phyloP scores from a whole-genome alignment of 768 basidiomycete genomes.

The Trametes elegans region DNA sequence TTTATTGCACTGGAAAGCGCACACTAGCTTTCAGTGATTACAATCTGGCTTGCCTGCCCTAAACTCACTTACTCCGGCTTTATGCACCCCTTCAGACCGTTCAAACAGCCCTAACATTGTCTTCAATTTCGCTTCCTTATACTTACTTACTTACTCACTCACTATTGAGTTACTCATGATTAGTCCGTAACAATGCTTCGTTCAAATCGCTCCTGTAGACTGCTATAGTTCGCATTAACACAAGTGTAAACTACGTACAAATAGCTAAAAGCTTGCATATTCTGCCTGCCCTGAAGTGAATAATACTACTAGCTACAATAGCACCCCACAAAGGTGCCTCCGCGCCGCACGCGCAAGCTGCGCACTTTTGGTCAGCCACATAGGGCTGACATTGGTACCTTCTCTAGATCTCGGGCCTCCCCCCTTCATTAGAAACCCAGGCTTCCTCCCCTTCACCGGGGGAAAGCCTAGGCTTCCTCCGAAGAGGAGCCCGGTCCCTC shows the following conservation, averaged over 20 bases:
- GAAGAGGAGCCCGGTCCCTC: slow-evolving; percentile 6
- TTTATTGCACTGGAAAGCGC: not conserved
- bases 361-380: not conserved
- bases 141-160: too few relatives aligned
- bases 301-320: not conserved
- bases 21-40: not conserved
- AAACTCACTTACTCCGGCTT: not conserved
- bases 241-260: too few relatives aligned
- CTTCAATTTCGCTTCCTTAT: not conserved
- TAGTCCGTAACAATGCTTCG: too few relatives aligned
- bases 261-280: not conserved
- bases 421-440: slow-evolving; percentile 1
- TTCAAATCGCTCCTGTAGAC: too few relatives aligned
- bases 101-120: too few relatives aligned
- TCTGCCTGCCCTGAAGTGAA: not conserved
- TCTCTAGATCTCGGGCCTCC: not conserved
- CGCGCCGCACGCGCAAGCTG: not conserved
- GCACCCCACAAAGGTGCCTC: not conserved
- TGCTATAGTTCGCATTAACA: too few relatives aligned
- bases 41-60: not conserved
- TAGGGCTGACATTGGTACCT: not conserved
- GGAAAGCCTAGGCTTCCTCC: slow-evolving; percentile 1
- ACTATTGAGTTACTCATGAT: too few relatives aligned
- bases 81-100: too few relatives aligned
- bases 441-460: not conserved